Evolutionary conservation across 2,329 filamentous ascomycete species (phyloP), one percentile per base, ranked within the genome.

Genomic region (Botryotinia calthae): DNA sequence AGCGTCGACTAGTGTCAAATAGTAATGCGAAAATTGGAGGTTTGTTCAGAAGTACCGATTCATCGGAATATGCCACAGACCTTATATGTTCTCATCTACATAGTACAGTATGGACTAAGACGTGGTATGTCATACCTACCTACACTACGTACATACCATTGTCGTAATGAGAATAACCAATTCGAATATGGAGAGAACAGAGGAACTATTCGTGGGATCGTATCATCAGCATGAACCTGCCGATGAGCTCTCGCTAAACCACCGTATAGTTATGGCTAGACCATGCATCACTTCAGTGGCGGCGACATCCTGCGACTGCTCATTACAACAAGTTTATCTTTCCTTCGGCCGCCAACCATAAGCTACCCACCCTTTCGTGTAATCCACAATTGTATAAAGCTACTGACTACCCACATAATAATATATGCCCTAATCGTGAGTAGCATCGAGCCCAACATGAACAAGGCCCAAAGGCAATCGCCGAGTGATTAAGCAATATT

Each of bases 271-370:
- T 42, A 31, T n/a, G 46, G 31, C 58, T 42, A 54, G 28, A 70
- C 44, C 46, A 63, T 65, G 46, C 61, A 71, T 20, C 59, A 62
- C 46, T 65, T 56, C 31, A 25, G 69, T 51, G 69, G 46, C 69
- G 69, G 59, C 69, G 46, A 71, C 61, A 54, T 66, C 69, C 61
- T 71, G 69, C 69, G 64, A 46, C 67, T 34, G 16, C 51, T 18
- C 16, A 28, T 28, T 59, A 31, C 44, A 22, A 59, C 51, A 69
- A 42, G 51, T 56, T 25, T 42, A 31, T 59, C 54, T 51, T 64
- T 61, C 22, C 31, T 54, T 16, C 20, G n/a, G 34, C 28, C 42
- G 40, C 48, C 46, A 42, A 28, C 65, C 34, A 25, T 22, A 56
- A 42, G 25, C 59, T 40, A 62, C 25, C 34, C 40, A 51, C 20